phyloP scores from a whole-genome alignment of 2,329 filamentous ascomycete genomes.

The Cordyceps tenuipes region DNA sequence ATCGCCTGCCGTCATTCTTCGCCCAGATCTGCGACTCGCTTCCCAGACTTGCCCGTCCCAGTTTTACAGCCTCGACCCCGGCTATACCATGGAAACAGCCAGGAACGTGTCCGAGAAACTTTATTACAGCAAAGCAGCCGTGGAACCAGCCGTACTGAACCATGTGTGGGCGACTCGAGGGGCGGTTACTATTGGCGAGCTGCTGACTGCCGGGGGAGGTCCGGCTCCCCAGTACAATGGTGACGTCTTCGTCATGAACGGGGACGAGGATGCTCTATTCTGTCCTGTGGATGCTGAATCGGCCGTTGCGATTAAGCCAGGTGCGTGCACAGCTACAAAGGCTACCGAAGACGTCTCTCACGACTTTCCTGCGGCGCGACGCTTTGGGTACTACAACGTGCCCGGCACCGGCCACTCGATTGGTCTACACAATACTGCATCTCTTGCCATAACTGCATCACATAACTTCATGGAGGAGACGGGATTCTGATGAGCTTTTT shows the following conservation, averaged over 20 bases:
- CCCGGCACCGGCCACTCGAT: neutral
- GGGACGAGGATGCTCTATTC: slow-evolving; percentile 1
- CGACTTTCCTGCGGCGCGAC: neutral
- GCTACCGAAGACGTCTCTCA: neutral
- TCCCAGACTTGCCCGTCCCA: neutral
- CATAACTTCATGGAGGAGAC: neutral
- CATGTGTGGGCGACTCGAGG: neutral
- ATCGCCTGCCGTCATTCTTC: neutral
- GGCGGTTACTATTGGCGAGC: neutral
- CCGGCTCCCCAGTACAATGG: neutral
- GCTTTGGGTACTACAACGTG: neutral
- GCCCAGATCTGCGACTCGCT: neutral
- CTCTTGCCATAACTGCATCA: neutral
- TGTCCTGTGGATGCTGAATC: neutral
- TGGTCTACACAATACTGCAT: neutral
- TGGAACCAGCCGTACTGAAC: neutral
- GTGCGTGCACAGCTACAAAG: neutral
- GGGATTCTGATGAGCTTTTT: neutral
- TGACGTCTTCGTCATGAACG: slow-evolving; percentile 7
- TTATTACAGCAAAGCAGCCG: neutral
- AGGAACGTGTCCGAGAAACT: neutral
- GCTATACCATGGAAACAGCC: neutral
- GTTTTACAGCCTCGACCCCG: neutral
- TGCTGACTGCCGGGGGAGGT: neutral
- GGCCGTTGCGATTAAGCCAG: neutral